These are phyloP conservation scores for Russula olivacea DNA, from an alignment of 768 basidiomycete genomes.

Conservation along the genomic window DNA sequence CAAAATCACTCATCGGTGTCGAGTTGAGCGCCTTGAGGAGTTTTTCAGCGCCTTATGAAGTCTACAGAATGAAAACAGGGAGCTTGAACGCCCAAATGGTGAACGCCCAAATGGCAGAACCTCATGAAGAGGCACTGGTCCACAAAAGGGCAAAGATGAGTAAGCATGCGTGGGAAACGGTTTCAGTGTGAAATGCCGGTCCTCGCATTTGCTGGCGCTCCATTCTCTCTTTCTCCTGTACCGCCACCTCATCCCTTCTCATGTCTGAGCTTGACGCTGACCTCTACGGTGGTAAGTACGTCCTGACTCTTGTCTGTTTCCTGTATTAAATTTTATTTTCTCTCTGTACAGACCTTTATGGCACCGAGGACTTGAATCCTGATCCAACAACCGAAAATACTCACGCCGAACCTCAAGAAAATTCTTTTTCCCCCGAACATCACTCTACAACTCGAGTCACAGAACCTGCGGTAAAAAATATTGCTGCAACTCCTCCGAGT, in stretches of 20 bases:
- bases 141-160: neutral
- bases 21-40: neutral
- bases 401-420: slow-evolving; percentile 17
- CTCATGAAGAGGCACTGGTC: too few species aligned
- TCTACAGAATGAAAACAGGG: neutral
- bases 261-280: slow-evolving; percentile 86
- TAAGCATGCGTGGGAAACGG: slow-evolving; percentile 22
- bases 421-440: slow-evolving; percentile 12
- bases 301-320: neutral
- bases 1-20: neutral
- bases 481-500: neutral
- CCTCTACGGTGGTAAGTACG: slow-evolving; percentile 71
- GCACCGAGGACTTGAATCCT: slow-evolving; percentile 50
- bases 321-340: neutral
- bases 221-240: slow-evolving; percentile 24
- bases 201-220: slow-evolving; percentile 13
- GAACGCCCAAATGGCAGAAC: neutral
- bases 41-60: neutral
- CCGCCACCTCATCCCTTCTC: slow-evolving; percentile 27
- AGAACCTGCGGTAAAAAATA: neutral
- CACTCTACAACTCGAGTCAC: slow-evolving; percentile 3
- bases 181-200: slow-evolving; percentile 14
- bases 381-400: slow-evolving; percentile 37
- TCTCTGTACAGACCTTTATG: slow-evolving; percentile 47
- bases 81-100: too few species aligned